phyloP scores from a whole-genome alignment of 495 filamentous ascomycete genomes.

The Penicillium goetzii region DNA sequence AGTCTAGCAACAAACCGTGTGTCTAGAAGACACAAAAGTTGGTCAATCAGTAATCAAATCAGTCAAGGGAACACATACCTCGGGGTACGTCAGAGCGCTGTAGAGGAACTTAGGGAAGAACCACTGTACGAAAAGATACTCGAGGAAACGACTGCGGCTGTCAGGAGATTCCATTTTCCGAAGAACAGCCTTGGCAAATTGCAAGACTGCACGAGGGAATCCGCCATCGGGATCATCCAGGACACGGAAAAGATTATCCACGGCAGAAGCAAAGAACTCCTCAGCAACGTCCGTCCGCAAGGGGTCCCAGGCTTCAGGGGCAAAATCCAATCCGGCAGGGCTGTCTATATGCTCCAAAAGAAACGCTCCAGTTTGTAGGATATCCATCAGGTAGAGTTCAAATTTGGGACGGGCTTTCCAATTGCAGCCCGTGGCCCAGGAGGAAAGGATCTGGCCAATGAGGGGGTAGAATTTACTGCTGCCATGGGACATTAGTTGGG shows the following conservation, averaged over 20 bases:
- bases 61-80: slow-evolving; percentile 57
- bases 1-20: slow-evolving; percentile 84
- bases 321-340: slow-evolving; percentile 43
- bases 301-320: slow-evolving; percentile 61
- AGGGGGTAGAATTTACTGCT: slow-evolving; percentile 48
- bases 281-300: slow-evolving; percentile 77
- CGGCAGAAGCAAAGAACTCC: slow-evolving; percentile 85
- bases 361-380: slow-evolving; percentile 89
- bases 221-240: slow-evolving; percentile 77
- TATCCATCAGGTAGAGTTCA: slow-evolving; percentile 91
- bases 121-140: slow-evolving; percentile 86
- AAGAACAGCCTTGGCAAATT: slow-evolving; percentile 80
- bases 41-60: slow-evolving; percentile 15
- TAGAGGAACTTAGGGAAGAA: slow-evolving; percentile 86
- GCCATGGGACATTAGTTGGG: slow-evolving; percentile 61
- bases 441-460: slow-evolving; percentile 63
- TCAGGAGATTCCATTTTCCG: slow-evolving; percentile 72
- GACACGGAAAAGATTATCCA: slow-evolving; percentile 81
- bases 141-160: slow-evolving; percentile 68
- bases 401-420: slow-evolving; percentile 89
- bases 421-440: slow-evolving; percentile 82
- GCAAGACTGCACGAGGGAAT: slow-evolving; percentile 80
- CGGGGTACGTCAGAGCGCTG: slow-evolving; percentile 84
- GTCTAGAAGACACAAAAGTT: slow-evolving; percentile 49
- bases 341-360: slow-evolving; percentile 78